These are phyloP conservation scores for Cryptococcus hybrid DNA, from an alignment of 1,284 basidiomycete genomes.

Conservation along the genomic window DNA sequence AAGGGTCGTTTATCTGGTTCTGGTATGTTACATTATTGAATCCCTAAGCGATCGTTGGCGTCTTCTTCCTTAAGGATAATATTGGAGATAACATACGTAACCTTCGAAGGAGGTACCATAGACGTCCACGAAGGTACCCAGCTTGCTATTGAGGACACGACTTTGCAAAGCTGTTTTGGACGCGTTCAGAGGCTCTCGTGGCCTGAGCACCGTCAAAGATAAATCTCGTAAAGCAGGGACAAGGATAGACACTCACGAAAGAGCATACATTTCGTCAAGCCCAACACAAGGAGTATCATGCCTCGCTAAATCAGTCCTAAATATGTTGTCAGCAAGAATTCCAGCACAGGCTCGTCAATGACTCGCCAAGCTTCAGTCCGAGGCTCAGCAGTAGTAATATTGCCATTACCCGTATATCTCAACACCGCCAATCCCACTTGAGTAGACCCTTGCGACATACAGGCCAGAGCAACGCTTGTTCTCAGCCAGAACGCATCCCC, in stretches of 20 bases:
- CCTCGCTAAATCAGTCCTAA: constrained; percentile 10
- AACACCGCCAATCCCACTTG: constrained; percentile 7
- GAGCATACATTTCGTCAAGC: constrained; percentile 20
- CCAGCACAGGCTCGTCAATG: not conserved
- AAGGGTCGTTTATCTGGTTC: constrained; percentile 38
- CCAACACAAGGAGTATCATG: constrained; percentile 8
- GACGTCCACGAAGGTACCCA: constrained; percentile 20
- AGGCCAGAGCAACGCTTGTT: constrained; percentile 10
- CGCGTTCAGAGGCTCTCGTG: constrained; percentile 5
- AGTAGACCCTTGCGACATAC: constrained; percentile 2
- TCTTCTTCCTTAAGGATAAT: too few species aligned
- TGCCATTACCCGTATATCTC: constrained; percentile 3
- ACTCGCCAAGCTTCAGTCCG: constrained; percentile 7
- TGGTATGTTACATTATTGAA: constrained; percentile 36
- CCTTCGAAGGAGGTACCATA: constrained; percentile 20
- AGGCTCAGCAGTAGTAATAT: not conserved
- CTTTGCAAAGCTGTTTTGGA: constrained; percentile 4
- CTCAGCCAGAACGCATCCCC: constrained; percentile 38
- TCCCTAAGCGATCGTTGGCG: constrained; percentile 6
- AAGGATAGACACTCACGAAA: too few species aligned
- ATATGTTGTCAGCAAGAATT: not conserved
- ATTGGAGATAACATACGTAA: constrained; percentile 14
- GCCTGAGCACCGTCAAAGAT: not conserved
- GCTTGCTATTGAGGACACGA: constrained; percentile 20
- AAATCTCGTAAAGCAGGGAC: too few species aligned